Base-by-base conservation (phyloP, 177 flowering plant species). In the Vitis hybrid region DNA sequence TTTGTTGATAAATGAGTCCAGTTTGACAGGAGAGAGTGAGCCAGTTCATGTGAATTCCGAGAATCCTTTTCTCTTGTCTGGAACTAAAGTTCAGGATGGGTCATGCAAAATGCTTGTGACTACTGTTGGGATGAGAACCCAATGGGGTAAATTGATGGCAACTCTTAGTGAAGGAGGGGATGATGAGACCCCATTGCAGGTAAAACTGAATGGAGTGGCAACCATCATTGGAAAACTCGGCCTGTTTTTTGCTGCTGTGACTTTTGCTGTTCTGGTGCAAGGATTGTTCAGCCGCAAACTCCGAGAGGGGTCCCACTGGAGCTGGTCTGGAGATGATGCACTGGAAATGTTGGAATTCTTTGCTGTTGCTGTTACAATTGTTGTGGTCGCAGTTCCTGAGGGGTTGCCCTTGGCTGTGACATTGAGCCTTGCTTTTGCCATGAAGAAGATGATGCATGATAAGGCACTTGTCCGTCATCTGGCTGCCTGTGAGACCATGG, bases 361-460 rank as follows among this genome's bases (percentile, higher is more conserved):
- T 85, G 98, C 98, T 50, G 72, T 94, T 77, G 98, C 97, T 68
- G 96, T 94, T 58, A 94, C 98, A 16, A 94, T 94, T 70, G 98
- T 94, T 69, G 98, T 94, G 63, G 98, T 92, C 76, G 98, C 98
- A 29, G 98, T 94, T 70, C 98, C 98, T 55, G 98, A 94, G 79
- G 98, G 98, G 9, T 76, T 94, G 53, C 98, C 98, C 53, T 81
- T 94, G 76, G 97, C 98, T 61, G 98, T 94, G 76, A 92, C 98
- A 54, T 62, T 94, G 76, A 94, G 98, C 77, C 97, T 94, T 81
- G 98, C 98, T 56, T 94, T 94, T 81, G 98, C 98, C 73, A 92
- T 94, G 98, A 94, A 92, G 78, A 94, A 94, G 82, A 94, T 94
- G 98, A 94, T 94, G 98, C 92, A 90, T 62, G 97, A 94, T 61